Evolutionary conservation across 345 rosid species (phyloP).

Genomic region (Kernera saxatilis): DNA sequence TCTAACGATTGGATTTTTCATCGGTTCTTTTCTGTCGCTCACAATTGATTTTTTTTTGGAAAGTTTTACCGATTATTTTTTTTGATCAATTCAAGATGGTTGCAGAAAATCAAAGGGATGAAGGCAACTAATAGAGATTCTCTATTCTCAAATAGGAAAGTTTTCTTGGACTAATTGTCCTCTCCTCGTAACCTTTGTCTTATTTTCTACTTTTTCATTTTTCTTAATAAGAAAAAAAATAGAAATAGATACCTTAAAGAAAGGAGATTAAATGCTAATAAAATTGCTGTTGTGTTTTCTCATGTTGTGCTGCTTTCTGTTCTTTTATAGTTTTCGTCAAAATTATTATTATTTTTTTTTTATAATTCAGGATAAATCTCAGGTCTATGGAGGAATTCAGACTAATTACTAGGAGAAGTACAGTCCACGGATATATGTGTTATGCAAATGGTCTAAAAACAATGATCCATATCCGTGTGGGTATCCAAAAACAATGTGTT

Average conservation of each 20-base stretch:
- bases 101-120: not conserved
- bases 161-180: not conserved
- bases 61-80: not conserved
- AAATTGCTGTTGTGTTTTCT: slow-evolving; percentile 2
- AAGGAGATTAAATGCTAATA: not conserved
- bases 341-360: not conserved
- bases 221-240: not conserved
- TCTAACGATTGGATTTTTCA: slow-evolving; percentile 36
- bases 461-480: too few species aligned
- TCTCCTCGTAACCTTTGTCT: not conserved
- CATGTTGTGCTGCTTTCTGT: not conserved
- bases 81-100: not conserved
- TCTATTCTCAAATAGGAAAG: not conserved
- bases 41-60: not conserved
- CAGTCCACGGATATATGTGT: too few species aligned
- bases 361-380: too few species aligned
- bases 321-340: not conserved
- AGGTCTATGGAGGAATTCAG: too few species aligned
- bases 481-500: too few species aligned
- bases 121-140: not conserved
- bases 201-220: not conserved
- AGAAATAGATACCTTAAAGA: slow-evolving; percentile 1
- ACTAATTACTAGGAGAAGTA: too few species aligned
- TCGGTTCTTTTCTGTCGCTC: not conserved
- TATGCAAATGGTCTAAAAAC: too few species aligned